Percentiles rank a stretch among this genome's conserved stretches.
Conservation (phyloP, 148 eudicot species). For the Silene uniflora region DNA sequence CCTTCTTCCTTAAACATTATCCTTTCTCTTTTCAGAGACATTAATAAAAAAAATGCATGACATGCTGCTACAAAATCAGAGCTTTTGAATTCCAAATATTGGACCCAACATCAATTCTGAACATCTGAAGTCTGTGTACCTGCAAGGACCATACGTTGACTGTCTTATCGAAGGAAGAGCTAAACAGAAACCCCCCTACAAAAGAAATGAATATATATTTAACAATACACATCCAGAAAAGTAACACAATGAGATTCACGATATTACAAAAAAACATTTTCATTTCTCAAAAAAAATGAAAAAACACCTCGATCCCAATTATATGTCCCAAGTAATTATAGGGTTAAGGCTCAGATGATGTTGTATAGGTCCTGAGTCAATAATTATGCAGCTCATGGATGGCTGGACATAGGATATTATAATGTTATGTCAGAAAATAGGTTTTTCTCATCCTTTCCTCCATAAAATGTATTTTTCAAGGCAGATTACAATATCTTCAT, state of each 20-base stretch:
- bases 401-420: not conserved
- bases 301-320: not conserved
- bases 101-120: not conserved
- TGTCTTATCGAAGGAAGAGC: constrained; percentile 83
- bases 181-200: constrained; percentile 80
- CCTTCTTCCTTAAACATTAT: not conserved
- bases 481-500: not conserved
- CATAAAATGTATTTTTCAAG: not conserved
- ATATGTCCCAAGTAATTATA: not conserved
- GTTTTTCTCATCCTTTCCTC: not conserved
- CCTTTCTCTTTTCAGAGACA: not conserved
- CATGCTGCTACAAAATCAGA: not conserved
- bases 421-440: not conserved
- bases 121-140: constrained; percentile 40
- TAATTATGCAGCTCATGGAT: not conserved
- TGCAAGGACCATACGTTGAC: constrained; percentile 81
- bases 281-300: not conserved
- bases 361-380: no score
- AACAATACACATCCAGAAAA: constrained; percentile 18
- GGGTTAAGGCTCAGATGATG: no score
- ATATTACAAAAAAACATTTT: not conserved
- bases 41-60: constrained; percentile 1
- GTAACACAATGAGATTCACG: not conserved
- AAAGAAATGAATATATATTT: constrained; percentile 25
- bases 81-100: not conserved